These are phyloP conservation scores for Stromatinia cepivora DNA, from an alignment of 2,329 filamentous ascomycete genomes.

Conservation along the genomic window DNA sequence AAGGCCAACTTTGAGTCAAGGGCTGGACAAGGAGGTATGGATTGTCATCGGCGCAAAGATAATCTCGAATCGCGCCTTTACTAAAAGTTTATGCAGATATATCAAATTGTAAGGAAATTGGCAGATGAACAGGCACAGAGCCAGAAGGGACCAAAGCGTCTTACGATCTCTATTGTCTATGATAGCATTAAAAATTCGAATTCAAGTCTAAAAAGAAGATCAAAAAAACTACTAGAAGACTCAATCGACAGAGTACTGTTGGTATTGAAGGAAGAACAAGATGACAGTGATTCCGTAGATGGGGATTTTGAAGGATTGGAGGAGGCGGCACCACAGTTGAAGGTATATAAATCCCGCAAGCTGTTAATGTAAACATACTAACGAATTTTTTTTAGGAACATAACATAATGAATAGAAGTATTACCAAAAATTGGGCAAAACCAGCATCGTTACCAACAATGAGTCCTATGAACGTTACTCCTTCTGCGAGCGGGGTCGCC, in stretches of 20 bases:
- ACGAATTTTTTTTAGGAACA: conserved; percentile 44
- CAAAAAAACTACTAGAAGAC: conserved; percentile 79
- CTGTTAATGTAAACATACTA: neutral
- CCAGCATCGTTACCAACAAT: conserved; percentile 35
- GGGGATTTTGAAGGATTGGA: conserved; percentile 53
- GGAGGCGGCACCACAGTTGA: conserved; percentile 37
- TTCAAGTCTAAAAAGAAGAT: conserved; percentile 78
- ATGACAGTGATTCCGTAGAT: conserved; percentile 51
- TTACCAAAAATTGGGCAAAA: conserved; percentile 59
- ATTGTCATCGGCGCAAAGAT: conserved; percentile 10
- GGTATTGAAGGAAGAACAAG: conserved; percentile 58
- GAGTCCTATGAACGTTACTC: conserved; percentile 31
- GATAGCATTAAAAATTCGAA: conserved; percentile 82
- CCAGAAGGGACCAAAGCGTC: conserved; percentile 49
- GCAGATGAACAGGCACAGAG: conserved; percentile 62
- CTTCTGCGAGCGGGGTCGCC: conserved; percentile 26
- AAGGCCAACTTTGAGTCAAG: conserved; percentile 52
- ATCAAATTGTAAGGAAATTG: conserved; percentile 76
- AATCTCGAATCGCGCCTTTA: conserved; percentile 1
- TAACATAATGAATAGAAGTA: conserved; percentile 66
- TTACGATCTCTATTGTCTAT: conserved; percentile 66
- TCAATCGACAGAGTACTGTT: conserved; percentile 80
- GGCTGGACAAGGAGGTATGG: conserved; percentile 62
- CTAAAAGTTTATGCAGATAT: conserved; percentile 52
- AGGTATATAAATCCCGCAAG: conserved; percentile 30